Base-by-base conservation (phyloP, 441 rosid species). In the Mallotus japonicus region DNA sequence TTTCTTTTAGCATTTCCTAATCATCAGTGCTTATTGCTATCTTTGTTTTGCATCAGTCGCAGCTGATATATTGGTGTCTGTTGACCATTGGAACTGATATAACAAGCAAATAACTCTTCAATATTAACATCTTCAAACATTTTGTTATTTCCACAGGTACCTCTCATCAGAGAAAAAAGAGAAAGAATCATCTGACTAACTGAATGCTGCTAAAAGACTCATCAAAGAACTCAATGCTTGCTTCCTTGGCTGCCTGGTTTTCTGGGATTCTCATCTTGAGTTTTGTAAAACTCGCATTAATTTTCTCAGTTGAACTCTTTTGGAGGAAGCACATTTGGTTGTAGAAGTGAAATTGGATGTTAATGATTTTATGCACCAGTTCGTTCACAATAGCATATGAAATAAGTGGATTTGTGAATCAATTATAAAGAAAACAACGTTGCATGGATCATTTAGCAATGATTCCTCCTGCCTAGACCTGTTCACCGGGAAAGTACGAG, bases 101-200 rank as follows among this genome's bases (percentile, higher is more conserved):
- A 40, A 7, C 10, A 50, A 55, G 20, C 59, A 24, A 1, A 46
- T 40, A 44, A 2, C 28, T 49, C 16, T 15, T 11, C 11, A 34
- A 19, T 22, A 47, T 65, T 46, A 32, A 56, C 32, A 0, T 65
- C 47, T 6, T 60, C 17, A 61, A 42, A 40, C 28, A 24, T 20
- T 47, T 50, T 11, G 6, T 67, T 15, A 32, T 51, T 67, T 14
- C 22, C 37, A 40, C 64, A 88, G 92, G 82, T 86, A 86, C 81
- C 79, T 86, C 70, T 62, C 84, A 9, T 64, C 84, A 5, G 81
- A 75, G 77, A 78, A 86, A 79, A 82, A 84, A 72, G 86, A 81
- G 64, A 82, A 78, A 71, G 66, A 70, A 32, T 19, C 75, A 2
- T 47, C 85, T 8, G 72, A 77, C 79, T 84, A 72, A 70, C 47